These are phyloP conservation scores for Botrytis paeoniae DNA, from an alignment of 2,329 filamentous ascomycete species.

Conservation along the genomic window DNA sequence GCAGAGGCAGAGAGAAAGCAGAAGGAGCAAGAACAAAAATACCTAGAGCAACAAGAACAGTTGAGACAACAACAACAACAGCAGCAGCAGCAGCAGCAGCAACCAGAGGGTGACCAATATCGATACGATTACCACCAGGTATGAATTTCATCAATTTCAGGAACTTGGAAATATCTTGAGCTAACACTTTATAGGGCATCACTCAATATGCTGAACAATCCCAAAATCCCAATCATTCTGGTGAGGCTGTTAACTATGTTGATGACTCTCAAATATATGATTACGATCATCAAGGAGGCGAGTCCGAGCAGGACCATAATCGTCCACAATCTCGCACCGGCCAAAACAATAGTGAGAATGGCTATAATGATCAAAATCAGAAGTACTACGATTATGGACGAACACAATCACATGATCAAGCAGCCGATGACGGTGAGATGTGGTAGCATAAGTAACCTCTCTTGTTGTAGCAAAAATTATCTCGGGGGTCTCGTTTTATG, in stretches of 20 bases:
- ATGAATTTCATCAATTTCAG: conserved; percentile 18
- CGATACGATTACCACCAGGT: conserved; percentile 41
- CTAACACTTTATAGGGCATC: conserved; percentile 35
- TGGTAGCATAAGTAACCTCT: conserved; percentile 30
- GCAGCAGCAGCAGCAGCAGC: conserved; percentile 29
- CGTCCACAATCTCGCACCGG: conserved; percentile 38
- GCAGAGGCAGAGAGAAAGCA: conserved; percentile 54
- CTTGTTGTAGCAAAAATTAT: conserved; percentile 12
- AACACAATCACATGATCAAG: conserved; percentile 26
- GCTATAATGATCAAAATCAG: conserved; percentile 33
- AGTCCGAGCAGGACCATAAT: conserved; percentile 28
- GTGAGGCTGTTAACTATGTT: conserved; percentile 43
- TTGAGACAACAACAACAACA: conserved; percentile 26
- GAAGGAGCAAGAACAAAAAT: conserved; percentile 41
- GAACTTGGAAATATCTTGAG: background rate
- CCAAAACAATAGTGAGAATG: conserved; percentile 35
- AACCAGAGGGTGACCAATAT: conserved; percentile 39
- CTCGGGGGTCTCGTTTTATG: conserved; percentile 26
- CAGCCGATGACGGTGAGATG: conserved; percentile 36
- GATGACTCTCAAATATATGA: conserved; percentile 52
- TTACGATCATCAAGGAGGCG: conserved; percentile 45
- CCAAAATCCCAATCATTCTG: conserved; percentile 31
- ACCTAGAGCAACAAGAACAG: conserved; percentile 36
- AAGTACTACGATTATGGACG: conserved; percentile 35
- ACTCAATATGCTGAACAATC: conserved; percentile 38